phyloP scores from a whole-genome alignment of 164 flowering plant genomes.

The Aristolochia contorta region DNA sequence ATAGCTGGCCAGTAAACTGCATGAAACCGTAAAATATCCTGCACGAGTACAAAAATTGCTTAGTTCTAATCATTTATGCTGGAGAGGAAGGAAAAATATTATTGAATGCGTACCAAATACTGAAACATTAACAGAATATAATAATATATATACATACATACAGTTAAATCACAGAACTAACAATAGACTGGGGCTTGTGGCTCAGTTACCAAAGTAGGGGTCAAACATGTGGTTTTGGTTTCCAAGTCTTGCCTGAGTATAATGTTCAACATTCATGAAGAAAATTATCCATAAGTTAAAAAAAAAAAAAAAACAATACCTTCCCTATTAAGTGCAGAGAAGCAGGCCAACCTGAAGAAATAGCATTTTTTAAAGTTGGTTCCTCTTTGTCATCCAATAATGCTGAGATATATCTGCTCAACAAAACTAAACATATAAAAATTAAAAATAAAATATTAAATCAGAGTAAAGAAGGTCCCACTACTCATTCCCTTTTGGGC shows the following conservation, averaged over 20 bases:
- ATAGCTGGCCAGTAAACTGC: conserved; percentile 99
- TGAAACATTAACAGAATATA: too few relatives aligned
- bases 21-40: conserved; percentile 97
- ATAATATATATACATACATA: too few relatives aligned
- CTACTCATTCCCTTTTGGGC: too few relatives aligned
- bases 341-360: conserved; percentile 90
- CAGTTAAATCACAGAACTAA: too few relatives aligned
- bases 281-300: neutral
- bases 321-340: conserved; percentile 92
- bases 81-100: too few relatives aligned
- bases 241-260: too few relatives aligned
- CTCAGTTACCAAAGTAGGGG: too few relatives aligned
- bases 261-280: neutral
- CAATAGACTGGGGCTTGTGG: too few relatives aligned
- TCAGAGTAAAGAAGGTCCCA: too few relatives aligned
- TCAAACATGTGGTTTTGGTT: too few relatives aligned
- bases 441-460: neutral
- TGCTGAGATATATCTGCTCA: conserved; percentile 76
- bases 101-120: too few relatives aligned
- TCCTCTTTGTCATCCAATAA: conserved; percentile 42
- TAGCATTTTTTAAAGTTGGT: conserved; percentile 50
- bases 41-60: conserved; percentile 7
- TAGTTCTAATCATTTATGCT: neutral
- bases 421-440: conserved; percentile 2
- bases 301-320: conserved; percentile 30